Conservation (phyloP, 2,329 filamentous ascomycete genomes). For the Whalleya microplaca region DNA sequence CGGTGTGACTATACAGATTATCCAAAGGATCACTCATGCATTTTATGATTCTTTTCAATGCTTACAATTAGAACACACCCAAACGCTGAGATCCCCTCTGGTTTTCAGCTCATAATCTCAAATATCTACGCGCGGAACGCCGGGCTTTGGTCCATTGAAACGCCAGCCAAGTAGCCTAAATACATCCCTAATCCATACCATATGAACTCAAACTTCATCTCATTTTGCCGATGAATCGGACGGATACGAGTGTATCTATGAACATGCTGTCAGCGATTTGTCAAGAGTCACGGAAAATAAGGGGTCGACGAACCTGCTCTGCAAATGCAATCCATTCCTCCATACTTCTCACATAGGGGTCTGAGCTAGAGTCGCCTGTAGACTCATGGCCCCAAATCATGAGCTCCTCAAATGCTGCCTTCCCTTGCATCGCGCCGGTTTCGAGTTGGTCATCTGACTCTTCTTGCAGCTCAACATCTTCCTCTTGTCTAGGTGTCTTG, state of each 20-base stretch:
- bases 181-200: background rate
- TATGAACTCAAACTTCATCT: background rate
- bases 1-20: too few relatives aligned
- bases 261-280: slow-evolving; percentile 16
- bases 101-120: too few relatives aligned
- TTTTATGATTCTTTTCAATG: too few relatives aligned
- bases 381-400: slow-evolving; percentile 85
- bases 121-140: too few relatives aligned
- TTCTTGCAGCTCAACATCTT: slow-evolving; percentile 47
- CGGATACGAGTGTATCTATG: slow-evolving; percentile 41
- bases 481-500: slow-evolving; percentile 36
- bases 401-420: slow-evolving; percentile 73
- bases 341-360: slow-evolving; percentile 74
- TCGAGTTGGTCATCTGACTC: slow-evolving; percentile 51
- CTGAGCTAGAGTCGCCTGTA: slow-evolving; percentile 61
- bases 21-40: too few relatives aligned
- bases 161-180: background rate
- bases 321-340: slow-evolving; percentile 81
- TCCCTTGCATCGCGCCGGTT: slow-evolving; percentile 62
- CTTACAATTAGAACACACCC: too few relatives aligned
- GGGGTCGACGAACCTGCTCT: slow-evolving; percentile 57
- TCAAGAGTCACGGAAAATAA: background rate
- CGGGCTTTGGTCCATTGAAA: too few relatives aligned
- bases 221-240: slow-evolving; percentile 13
- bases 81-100: too few relatives aligned